These are phyloP conservation scores for Peronospora belbahrii DNA, from an alignment of 352 stramenopile species.

Conservation along the genomic window DNA sequence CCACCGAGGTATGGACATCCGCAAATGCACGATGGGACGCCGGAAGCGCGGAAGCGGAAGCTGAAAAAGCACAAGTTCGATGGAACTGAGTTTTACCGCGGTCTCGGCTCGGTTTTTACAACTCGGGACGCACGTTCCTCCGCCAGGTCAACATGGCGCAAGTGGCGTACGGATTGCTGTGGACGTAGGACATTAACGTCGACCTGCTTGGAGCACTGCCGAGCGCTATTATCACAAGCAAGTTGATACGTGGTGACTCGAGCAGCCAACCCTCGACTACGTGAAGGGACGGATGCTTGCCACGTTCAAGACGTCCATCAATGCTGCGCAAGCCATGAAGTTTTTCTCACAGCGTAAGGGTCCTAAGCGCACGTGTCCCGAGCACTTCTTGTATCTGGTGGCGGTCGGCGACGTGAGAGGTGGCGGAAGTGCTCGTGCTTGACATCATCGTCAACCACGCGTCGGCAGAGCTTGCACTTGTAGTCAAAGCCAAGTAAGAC, in stretches of 20 bases:
- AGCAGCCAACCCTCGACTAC: not conserved
- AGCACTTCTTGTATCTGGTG: conserved; percentile 2
- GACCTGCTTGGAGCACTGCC: not conserved
- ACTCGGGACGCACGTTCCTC: not conserved
- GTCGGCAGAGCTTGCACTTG: not conserved
- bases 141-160: not conserved
- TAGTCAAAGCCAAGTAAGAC: conserved; percentile 3
- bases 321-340: not conserved
- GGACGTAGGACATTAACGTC: not conserved
- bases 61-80: too few species aligned
- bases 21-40: too few species aligned
- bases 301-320: conserved; percentile 4
- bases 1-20: too few species aligned
- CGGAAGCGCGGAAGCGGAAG: too few species aligned
- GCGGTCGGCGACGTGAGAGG: not conserved
- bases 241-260: not conserved
- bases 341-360: not conserved
- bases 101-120: not conserved
- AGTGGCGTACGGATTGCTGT: not conserved
- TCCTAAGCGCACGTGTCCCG: not conserved
- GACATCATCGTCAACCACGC: conserved; percentile 8
- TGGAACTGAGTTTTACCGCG: too few species aligned
- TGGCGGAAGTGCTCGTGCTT: not conserved
- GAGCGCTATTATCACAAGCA: conserved; percentile 2
- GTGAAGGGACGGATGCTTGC: conserved; percentile 2